Percentiles rank a stretch among this genome's conserved stretches.
These are phyloP conservation scores for Fusarium stilboides DNA, from an alignment of 2,329 filamentous ascomycete genomes.

Conservation along the genomic window DNA sequence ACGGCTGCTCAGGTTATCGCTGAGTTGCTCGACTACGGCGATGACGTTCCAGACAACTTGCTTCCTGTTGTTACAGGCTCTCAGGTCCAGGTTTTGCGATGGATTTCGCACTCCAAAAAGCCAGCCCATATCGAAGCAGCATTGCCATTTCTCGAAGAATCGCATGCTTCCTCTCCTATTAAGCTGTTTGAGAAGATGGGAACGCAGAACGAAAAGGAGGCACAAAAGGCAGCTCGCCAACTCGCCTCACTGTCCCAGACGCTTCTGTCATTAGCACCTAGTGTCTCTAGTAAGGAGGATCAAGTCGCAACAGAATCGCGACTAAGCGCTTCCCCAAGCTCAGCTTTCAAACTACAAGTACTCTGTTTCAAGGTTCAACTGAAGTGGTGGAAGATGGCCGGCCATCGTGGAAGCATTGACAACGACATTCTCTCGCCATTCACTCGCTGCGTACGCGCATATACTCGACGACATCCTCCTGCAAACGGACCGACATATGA, in stretches of 20 bases:
- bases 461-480: slow-evolving; percentile 66
- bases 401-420: slow-evolving; percentile 71
- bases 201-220: slow-evolving; percentile 60
- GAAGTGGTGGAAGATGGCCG: slow-evolving; percentile 76
- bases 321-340: slow-evolving; percentile 69
- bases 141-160: slow-evolving; percentile 68
- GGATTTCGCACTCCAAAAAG: slow-evolving; percentile 74
- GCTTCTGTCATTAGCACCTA: slow-evolving; percentile 77
- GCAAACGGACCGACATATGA: slow-evolving; percentile 57
- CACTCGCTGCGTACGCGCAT: slow-evolving; percentile 73
- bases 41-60: slow-evolving; percentile 59
- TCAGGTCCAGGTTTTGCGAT: slow-evolving; percentile 75
- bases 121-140: slow-evolving; percentile 71
- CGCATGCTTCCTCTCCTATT: slow-evolving; percentile 69
- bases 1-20: slow-evolving; percentile 59
- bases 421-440: slow-evolving; percentile 78
- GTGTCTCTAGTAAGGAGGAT: slow-evolving; percentile 76
- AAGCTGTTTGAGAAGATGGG: slow-evolving; percentile 68
- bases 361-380: slow-evolving; percentile 74
- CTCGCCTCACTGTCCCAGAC: slow-evolving; percentile 77
- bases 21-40: slow-evolving; percentile 75
- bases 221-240: slow-evolving; percentile 73
- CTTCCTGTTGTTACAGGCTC: slow-evolving; percentile 72
- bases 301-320: slow-evolving; percentile 66
- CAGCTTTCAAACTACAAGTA: slow-evolving; percentile 74